Evolutionary conservation across 257 asterid genomes (phyloP), one percentile per base, ranked within the genome.

Genomic region (Capsicum rhomboideum): DNA sequence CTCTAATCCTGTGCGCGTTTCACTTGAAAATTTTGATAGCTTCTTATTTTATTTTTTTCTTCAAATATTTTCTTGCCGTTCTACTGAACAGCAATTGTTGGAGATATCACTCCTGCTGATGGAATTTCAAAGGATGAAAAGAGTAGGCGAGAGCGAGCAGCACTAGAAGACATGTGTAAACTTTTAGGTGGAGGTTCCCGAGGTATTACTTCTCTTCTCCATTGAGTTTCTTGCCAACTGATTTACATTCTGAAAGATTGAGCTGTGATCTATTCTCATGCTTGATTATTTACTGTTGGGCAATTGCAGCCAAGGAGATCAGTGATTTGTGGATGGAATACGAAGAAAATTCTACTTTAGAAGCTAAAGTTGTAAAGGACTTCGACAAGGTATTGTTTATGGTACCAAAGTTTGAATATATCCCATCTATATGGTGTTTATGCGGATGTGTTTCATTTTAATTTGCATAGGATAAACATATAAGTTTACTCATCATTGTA

Each of bases 281-380:
- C 84, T n/a, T 83, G 78, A 84, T 86, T 52, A 49, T 82, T 66
- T 67, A 26, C 63, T 80, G 3, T 63, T 85, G 59, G 53, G 21
- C 10, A 17, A 56, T 82, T 89, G 88, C 92, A 96, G 99, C 99
- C 63, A 90, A 94, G 89, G 99, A 96, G 91, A 92, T 96, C 59
- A 85, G 87, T 78, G 97, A 96, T 63, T 90, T 96, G 88, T 96
- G 98, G 98, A 88, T 89, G 93, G 99, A 96, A 91, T 96, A 96
- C 85, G 99, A 96, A 85, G 92, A 90, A 59, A 94, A 92, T 82
- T 85, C 96, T 84, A 91, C 99, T 5, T 58, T 90, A 87, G 99
- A 96, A 92, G 98, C 99, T 83, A 96, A 96, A 91, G 88, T 96
- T 87, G 99, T 96, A 54, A 96, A 96, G 87, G 99, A 94, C 85